A percentile compares a stretch with the other conserved stretches of the same genome.
Evolutionary conservation across 2,329 filamentous ascomycete genomes (phyloP).

Genomic region (Teratosphaeria viscida): DNA sequence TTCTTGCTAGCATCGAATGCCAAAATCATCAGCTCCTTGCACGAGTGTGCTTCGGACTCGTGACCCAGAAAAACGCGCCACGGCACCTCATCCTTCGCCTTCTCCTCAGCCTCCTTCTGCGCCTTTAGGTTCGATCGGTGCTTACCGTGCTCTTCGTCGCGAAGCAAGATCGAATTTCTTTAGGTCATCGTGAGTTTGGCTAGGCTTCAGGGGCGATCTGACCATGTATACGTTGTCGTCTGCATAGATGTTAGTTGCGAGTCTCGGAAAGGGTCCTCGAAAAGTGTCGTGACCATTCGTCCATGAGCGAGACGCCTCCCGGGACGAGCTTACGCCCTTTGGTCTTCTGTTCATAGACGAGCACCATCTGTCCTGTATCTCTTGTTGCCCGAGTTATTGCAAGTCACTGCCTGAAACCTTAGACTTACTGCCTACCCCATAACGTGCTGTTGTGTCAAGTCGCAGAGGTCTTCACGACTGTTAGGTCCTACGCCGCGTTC

Average conservation of each 20-base stretch:
- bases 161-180: conserved; percentile 8
- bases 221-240: conserved; percentile 7
- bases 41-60: conserved; percentile 6
- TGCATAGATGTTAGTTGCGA: conserved; percentile 1
- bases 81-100: conserved; percentile 4
- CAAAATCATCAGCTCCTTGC: conserved; percentile 6
- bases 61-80: conserved; percentile 8
- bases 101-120: neutral
- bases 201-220: conserved; percentile 6
- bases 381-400: neutral
- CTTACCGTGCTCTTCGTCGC: conserved; percentile 3
- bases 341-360: conserved; percentile 10
- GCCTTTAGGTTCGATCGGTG: neutral
- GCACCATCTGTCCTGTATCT: conserved; percentile 1
- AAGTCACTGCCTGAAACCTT: neutral
- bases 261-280: neutral
- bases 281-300: conserved; percentile 1
- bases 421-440: neutral
- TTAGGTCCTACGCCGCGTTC: neutral
- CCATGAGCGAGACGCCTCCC: conserved; percentile 5
- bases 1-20: neutral
- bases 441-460: no score
- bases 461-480: no score
- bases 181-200: conserved; percentile 7
- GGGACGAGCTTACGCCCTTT: conserved; percentile 8